Percentiles rank a stretch among this genome's conserved stretches.
phyloP scores from a whole-genome alignment of 2,329 filamentous ascomycete genomes.

The Exophiala aquamarina region DNA sequence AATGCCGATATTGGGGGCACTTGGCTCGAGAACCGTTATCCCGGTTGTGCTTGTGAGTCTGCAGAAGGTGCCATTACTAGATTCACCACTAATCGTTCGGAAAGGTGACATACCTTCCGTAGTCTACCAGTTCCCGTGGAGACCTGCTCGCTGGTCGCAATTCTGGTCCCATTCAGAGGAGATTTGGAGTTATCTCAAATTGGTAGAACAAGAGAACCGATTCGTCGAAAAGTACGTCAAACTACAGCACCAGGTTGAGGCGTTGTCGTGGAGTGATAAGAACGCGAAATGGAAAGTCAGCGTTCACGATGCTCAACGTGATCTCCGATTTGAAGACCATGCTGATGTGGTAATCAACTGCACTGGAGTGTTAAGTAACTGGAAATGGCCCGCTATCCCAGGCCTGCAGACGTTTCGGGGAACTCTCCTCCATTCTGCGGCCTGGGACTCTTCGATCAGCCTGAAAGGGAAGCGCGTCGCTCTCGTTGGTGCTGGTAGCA shows the following conservation, averaged over 20 bases:
- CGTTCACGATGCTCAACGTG: slow-evolving; percentile 22
- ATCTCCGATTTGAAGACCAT: slow-evolving; percentile 23
- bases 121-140: slow-evolving; percentile 38
- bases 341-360: slow-evolving; percentile 31
- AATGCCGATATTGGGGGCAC: slow-evolving; percentile 37
- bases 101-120: slow-evolving; percentile 31
- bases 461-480: slow-evolving; percentile 27
- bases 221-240: slow-evolving; percentile 29
- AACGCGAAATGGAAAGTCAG: slow-evolving; percentile 30
- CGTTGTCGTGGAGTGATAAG: slow-evolving; percentile 31
- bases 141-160: slow-evolving; percentile 29
- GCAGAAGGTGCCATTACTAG: not conserved
- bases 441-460: slow-evolving; percentile 33
- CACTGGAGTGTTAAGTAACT: slow-evolving; percentile 40
- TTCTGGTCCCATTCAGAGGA: slow-evolving; percentile 28
- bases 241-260: slow-evolving; percentile 27
- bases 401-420: slow-evolving; percentile 38
- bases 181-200: slow-evolving; percentile 31
- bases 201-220: slow-evolving; percentile 19
- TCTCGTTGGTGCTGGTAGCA: slow-evolving; percentile 28
- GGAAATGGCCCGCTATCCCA: slow-evolving; percentile 38
- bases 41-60: slow-evolving; percentile 36
- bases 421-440: slow-evolving; percentile 33
- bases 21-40: slow-evolving; percentile 43
- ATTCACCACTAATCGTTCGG: slow-evolving; percentile 16